phyloP scores from a whole-genome alignment of 768 basidiomycete genomes.

The Mycena rebaudengoi region DNA sequence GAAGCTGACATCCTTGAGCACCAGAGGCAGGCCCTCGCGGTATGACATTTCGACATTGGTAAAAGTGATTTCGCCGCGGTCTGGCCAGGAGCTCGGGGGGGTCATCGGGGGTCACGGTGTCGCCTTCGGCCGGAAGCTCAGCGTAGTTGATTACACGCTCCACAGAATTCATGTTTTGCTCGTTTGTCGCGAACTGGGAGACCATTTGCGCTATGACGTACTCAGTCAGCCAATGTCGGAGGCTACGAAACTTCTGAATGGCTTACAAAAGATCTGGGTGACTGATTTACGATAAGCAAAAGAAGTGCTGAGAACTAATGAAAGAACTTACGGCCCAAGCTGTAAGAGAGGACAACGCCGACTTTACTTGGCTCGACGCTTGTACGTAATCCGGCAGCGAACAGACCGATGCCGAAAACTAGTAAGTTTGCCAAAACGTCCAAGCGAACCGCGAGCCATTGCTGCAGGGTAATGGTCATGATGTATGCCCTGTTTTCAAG shows the following conservation, averaged over 20 bases:
- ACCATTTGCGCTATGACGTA: constrained; percentile 59
- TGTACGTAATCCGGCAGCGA: constrained; percentile 66
- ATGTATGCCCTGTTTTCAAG: constrained; percentile 70
- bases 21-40: constrained; percentile 68
- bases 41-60: constrained; percentile 65
- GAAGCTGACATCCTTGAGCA: constrained; percentile 69
- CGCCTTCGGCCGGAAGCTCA: constrained; percentile 66
- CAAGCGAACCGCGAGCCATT: constrained; percentile 70
- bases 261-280: constrained; percentile 62
- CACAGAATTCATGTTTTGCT: constrained; percentile 78
- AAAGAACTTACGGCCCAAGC: constrained; percentile 53
- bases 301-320: neutral
- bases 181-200: constrained; percentile 63
- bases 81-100: constrained; percentile 59
- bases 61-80: constrained; percentile 63
- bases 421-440: constrained; percentile 75
- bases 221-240: neutral
- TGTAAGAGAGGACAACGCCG: constrained; percentile 68
- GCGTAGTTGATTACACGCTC: constrained; percentile 77
- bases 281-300: constrained; percentile 39
- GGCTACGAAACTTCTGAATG: neutral
- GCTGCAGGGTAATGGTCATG: constrained; percentile 69
- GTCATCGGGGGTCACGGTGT: constrained; percentile 49
- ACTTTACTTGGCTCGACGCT: constrained; percentile 56
- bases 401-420: constrained; percentile 73